A percentile compares a stretch with the other conserved stretches of the same genome.
Conservation (phyloP, 345 rosid genomes). For the Moricandia arvensis region DNA sequence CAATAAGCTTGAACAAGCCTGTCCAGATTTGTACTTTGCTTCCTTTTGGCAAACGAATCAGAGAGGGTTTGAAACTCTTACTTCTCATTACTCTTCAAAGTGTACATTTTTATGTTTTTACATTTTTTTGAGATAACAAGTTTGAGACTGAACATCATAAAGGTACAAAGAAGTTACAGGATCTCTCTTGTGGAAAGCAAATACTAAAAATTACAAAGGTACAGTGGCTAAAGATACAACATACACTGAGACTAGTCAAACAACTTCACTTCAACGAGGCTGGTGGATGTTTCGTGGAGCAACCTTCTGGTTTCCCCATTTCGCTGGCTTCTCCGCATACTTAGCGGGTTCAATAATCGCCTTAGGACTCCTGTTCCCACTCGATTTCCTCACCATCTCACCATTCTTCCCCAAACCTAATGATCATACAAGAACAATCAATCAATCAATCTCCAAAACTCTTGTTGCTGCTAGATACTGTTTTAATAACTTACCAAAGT, state of each 20-base stretch:
- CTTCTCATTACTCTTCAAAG: conserved; percentile 25
- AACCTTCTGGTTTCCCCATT: conserved; percentile 41
- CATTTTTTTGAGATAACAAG: conserved; percentile 30
- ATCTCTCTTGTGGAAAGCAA: conserved; percentile 34
- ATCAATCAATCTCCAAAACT: conserved; percentile 1
- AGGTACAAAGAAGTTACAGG: conserved; percentile 53
- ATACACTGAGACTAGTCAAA: conserved; percentile 16
- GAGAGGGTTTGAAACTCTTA: not conserved
- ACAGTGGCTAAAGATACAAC: conserved; percentile 25
- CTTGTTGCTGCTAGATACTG: not conserved
- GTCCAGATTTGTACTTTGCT: not conserved
- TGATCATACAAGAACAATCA: not conserved
- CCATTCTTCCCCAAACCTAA: conserved; percentile 43
- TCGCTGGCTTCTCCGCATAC: conserved; percentile 51
- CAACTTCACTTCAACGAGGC: conserved; percentile 44
- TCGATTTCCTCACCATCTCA: conserved; percentile 32
- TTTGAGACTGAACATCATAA: conserved; percentile 43
- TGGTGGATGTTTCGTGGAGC: conserved; percentile 56
- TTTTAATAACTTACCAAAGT: conserved; percentile 20
- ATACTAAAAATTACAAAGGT: conserved; percentile 37
- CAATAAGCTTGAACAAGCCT: not conserved
- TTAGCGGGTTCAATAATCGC: conserved; percentile 31
- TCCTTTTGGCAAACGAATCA: not conserved
- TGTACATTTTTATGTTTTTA: conserved; percentile 42
- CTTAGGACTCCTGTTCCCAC: conserved; percentile 27